Evolutionary conservation across 1,139 yeast genomes (phyloP).

Genomic region (Arxiozyma heterogenica): DNA sequence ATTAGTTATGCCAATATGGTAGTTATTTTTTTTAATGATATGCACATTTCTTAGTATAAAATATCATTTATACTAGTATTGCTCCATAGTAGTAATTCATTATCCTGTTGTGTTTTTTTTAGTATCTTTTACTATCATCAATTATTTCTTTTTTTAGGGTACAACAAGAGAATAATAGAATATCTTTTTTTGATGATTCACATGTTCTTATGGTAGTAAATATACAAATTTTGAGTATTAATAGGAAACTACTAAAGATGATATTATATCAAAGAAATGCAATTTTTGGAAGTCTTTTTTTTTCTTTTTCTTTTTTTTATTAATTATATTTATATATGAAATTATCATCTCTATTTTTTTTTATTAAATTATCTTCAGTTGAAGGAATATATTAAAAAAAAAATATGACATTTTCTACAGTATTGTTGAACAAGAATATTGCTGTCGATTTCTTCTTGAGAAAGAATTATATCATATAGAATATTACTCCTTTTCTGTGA

Average conservation of each 20-base stretch:
- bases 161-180: not conserved
- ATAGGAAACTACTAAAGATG: not conserved
- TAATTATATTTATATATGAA: not conserved
- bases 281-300: not conserved
- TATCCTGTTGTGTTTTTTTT: not conserved
- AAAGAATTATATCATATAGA: too few species aligned
- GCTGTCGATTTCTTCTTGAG: not conserved
- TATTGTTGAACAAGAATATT: not conserved
- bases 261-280: not conserved
- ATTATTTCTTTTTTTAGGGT: not conserved
- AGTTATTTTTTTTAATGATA: not conserved
- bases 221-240: not conserved
- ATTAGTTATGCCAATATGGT: not conserved
- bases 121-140: slow-evolving; percentile 2
- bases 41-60: not conserved
- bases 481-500: too few species aligned
- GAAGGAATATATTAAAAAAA: not conserved
- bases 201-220: not conserved
- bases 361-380: slow-evolving; percentile 1
- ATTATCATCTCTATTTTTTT: not conserved
- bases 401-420: not conserved
- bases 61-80: not conserved
- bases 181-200: not conserved
- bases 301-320: not conserved
- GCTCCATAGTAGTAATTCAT: not conserved